Evolutionary conservation across 495 filamentous ascomycete genomes (phyloP).

Genomic region (Parathielavia appendiculata): DNA sequence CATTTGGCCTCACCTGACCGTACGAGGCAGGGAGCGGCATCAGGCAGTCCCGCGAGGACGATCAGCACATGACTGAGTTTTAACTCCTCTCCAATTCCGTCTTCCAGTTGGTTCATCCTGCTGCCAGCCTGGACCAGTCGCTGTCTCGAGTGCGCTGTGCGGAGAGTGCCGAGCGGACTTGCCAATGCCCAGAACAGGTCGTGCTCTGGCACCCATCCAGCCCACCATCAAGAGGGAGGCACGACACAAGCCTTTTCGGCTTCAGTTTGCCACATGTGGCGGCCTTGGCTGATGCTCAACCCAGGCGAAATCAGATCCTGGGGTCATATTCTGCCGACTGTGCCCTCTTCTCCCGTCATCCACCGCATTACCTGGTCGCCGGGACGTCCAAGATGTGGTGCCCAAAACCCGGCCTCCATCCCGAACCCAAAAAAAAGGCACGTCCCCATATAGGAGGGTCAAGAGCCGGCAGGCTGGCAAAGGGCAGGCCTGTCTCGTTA

Average conservation of each 20-base stretch:
- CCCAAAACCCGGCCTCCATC: not conserved
- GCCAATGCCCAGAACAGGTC: conserved; percentile 1
- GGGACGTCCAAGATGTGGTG: not conserved
- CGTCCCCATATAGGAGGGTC: not conserved
- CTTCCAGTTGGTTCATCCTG: too few species aligned
- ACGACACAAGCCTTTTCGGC: conserved; percentile 3
- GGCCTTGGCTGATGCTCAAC: not conserved
- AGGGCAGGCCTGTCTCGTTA: not conserved
- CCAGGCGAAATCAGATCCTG: not conserved
- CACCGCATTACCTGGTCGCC: not conserved
- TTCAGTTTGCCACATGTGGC: not conserved
- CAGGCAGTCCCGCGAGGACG: too few species aligned
- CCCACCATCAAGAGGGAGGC: conserved; percentile 7
- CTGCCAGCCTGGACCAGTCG: not conserved
- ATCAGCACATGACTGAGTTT: not conserved
- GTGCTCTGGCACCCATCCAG: not conserved
- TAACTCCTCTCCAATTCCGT: not conserved
- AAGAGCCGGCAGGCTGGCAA: not conserved
- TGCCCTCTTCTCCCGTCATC: not conserved
- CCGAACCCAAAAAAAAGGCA: not conserved
- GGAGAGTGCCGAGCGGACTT: not conserved
- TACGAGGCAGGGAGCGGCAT: too few species aligned
- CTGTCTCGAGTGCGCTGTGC: not conserved
- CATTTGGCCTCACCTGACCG: too few species aligned
- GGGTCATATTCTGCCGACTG: not conserved